phyloP scores from a whole-genome alignment of 495 filamentous ascomycete species.

The Paragyromitra xinjiangensis region DNA sequence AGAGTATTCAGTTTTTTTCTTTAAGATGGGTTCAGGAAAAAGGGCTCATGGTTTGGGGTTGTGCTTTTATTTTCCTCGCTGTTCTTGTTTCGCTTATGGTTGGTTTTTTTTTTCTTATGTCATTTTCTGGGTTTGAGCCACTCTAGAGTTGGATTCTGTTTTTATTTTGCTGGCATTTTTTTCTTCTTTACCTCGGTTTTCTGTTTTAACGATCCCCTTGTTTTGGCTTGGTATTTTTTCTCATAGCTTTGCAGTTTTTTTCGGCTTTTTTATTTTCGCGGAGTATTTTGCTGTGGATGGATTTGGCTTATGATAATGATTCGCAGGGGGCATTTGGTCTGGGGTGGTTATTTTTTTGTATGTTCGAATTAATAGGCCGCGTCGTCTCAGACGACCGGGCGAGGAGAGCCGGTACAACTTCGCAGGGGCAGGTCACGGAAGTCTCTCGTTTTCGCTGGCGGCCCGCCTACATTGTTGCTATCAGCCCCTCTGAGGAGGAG shows the following conservation, averaged over 20 bases:
- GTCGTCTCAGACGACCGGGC: conserved; percentile 30
- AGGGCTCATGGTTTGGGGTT: conserved; percentile 54
- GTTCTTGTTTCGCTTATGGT: conserved; percentile 59
- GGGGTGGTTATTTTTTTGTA: conserved; percentile 52
- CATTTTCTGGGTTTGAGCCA: conserved; percentile 47
- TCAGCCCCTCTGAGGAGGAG: conserved; percentile 57
- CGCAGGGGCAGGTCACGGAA: conserved; percentile 48
- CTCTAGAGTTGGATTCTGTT: conserved; percentile 52
- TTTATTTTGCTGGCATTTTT: conserved; percentile 56
- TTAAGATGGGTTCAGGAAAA: conserved; percentile 62
- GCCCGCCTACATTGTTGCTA: conserved; percentile 58
- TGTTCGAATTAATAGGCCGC: conserved; percentile 51
- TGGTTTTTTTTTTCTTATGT: conserved; percentile 29
- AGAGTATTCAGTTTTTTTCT: conserved; percentile 48
- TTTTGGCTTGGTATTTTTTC: conserved; percentile 57
- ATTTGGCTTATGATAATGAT: conserved; percentile 56
- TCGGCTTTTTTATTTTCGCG: conserved; percentile 59
- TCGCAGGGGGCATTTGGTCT: conserved; percentile 48
- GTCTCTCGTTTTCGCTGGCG: conserved; percentile 45
- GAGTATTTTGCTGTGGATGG: conserved; percentile 47
- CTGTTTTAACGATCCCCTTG: conserved; percentile 56
- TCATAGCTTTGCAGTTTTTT: conserved; percentile 49
- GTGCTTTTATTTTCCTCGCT: conserved; percentile 48
- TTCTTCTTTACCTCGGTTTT: conserved; percentile 46
- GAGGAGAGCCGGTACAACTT: conserved; percentile 41